These are phyloP conservation scores for Berberis thunbergii DNA, from an alignment of 164 flowering plant genomes.

Conservation along the genomic window DNA sequence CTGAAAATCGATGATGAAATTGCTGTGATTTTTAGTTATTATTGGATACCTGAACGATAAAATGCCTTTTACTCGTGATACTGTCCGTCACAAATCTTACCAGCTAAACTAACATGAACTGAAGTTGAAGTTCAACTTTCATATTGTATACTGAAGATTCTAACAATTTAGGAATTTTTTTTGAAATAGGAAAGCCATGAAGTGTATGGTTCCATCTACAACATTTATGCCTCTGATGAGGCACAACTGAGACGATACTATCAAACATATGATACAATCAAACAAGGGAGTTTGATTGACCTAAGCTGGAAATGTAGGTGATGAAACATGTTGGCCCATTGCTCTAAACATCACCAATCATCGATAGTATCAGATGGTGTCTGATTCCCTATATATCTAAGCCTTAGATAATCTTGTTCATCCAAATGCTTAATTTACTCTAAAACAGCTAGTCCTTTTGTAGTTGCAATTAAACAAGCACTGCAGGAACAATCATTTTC, in stretches of 20 bases:
- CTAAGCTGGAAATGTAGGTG: background rate
- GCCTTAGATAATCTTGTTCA: background rate
- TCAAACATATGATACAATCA: background rate
- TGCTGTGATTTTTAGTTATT: no score
- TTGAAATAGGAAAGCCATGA: background rate
- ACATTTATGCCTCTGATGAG: no score
- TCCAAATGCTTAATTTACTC: background rate
- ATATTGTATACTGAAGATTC: no score
- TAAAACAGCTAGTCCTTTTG: background rate
- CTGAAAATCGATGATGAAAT: no score
- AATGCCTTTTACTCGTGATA: no score
- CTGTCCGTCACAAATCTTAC: no score
- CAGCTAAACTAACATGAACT: no score
- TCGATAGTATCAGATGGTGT: background rate
- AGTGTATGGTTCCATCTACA: no score
- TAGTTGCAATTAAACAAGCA: background rate
- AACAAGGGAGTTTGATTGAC: background rate
- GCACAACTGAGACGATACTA: background rate
- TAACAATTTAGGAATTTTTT: no score
- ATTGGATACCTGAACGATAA: no score
- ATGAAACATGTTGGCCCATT: background rate
- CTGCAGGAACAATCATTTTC: background rate
- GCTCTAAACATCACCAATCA: background rate
- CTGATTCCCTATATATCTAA: background rate
- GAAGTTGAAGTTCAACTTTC: no score